Conservation (phyloP, 257 asterid genomes). For the Solanum verrucosum region DNA sequence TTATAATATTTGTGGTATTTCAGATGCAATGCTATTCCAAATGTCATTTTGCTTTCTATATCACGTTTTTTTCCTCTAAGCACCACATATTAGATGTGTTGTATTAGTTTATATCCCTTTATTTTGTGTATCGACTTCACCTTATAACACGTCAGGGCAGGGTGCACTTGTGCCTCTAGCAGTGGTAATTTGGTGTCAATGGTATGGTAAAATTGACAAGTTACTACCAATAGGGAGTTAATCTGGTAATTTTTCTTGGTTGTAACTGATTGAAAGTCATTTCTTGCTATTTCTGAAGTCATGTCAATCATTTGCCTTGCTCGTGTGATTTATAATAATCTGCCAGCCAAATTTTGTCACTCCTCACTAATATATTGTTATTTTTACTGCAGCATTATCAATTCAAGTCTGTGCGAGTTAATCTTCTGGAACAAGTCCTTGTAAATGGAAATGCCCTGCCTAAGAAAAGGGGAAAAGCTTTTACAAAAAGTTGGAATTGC, state of each 20-base stretch:
- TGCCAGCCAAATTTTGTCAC: neutral
- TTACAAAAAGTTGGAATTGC: too few species aligned
- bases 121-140: neutral
- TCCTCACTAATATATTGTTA: too few species aligned
- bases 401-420: constrained; percentile 69
- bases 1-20: too few species aligned
- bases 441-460: neutral
- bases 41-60: neutral
- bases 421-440: constrained; percentile 20
- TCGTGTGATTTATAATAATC: too few species aligned
- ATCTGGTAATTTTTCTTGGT: neutral
- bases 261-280: neutral
- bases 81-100: neutral
- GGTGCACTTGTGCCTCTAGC: neutral
- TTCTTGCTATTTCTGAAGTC: neutral
- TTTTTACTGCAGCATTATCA: constrained; percentile 35
- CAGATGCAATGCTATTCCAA: neutral
- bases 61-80: neutral
- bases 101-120: neutral
- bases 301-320: neutral
- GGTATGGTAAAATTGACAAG: neutral
- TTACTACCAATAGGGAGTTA: neutral
- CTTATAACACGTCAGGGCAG: too few species aligned
- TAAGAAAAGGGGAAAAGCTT: neutral
- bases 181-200: neutral